Conservation (phyloP, 2,329 filamentous ascomycete genomes). For the Teratosphaeria gauchensis region DNA sequence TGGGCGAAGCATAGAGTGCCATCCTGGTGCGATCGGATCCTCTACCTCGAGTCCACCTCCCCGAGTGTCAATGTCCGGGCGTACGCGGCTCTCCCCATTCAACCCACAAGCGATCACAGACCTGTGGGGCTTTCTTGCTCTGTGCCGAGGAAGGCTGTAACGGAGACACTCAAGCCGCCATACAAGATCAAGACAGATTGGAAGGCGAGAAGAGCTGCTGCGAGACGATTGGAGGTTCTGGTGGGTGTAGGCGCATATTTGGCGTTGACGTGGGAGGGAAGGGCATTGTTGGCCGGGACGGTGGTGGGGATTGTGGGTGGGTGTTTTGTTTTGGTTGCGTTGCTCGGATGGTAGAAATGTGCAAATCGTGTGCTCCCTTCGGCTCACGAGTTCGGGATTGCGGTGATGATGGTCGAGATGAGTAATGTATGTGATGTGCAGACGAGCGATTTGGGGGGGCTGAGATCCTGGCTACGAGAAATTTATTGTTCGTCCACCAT, state of each 20-base stretch:
- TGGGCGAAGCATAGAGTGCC: conserved; percentile 82
- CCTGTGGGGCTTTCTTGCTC: conserved; percentile 64
- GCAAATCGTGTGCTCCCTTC: not conserved
- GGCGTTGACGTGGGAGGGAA: conserved; percentile 37
- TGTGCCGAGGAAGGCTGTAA: conserved; percentile 43
- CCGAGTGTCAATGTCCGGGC: conserved; percentile 44
- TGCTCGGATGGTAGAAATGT: conserved; percentile 5
- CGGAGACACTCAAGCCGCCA: conserved; percentile 38
- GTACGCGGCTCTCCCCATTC: conserved; percentile 68
- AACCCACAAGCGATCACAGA: conserved; percentile 79
- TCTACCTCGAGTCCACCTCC: conserved; percentile 49
- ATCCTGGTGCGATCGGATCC: conserved; percentile 84
- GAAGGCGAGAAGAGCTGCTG: conserved; percentile 43
- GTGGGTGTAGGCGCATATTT: conserved; percentile 51
- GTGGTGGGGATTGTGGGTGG: conserved; percentile 23
- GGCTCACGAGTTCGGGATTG: too few relatives aligned
- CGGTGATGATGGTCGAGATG: too few relatives aligned
- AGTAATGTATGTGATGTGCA: too few relatives aligned
- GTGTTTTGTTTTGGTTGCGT: conserved; percentile 17
- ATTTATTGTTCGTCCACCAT: too few relatives aligned
- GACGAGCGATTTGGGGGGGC: too few relatives aligned
- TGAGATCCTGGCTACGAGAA: too few relatives aligned
- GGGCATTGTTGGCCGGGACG: conserved; percentile 27
- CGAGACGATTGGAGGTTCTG: conserved; percentile 49
- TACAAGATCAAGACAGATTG: conserved; percentile 50